A percentile compares a stretch with the other conserved stretches of the same genome.
phyloP scores from a whole-genome alignment of 306 rosid species.

The Canavalia ensiformis region DNA sequence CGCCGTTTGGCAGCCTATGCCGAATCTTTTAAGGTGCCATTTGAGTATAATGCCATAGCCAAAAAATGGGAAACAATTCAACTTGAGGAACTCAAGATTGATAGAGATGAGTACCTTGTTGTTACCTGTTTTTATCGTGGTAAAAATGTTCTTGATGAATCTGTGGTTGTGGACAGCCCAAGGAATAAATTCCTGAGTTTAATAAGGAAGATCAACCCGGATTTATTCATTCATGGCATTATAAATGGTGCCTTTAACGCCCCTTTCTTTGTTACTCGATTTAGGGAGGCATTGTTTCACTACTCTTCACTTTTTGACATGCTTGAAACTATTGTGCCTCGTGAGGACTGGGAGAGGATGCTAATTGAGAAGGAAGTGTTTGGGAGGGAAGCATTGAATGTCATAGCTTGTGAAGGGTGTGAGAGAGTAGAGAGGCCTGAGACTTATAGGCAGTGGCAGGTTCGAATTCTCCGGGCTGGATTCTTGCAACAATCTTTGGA shows the following conservation, averaged over 20 bases:
- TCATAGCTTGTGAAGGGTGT: conserved; percentile 94
- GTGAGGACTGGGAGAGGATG: conserved; percentile 88
- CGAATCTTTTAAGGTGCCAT: conserved; percentile 72
- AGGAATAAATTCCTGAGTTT: conserved; percentile 72
- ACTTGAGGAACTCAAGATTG: conserved; percentile 88
- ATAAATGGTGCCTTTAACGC: conserved; percentile 91
- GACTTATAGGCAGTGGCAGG: conserved; percentile 95
- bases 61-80: conserved; percentile 87
- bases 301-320: conserved; percentile 90
- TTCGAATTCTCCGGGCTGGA: conserved; percentile 84
- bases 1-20: conserved; percentile 85
- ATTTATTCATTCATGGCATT: conserved; percentile 80
- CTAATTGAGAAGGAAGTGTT: conserved; percentile 85
- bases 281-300: conserved; percentile 92
- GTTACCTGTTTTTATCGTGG: conserved; percentile 82
- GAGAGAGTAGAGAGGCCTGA: conserved; percentile 98
- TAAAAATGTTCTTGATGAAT: conserved; percentile 88
- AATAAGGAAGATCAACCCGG: conserved; percentile 77
- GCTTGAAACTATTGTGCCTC: conserved; percentile 92
- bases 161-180: conserved; percentile 77
- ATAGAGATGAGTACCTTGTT: conserved; percentile 71
- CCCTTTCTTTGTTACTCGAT: conserved; percentile 93
- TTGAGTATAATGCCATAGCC: conserved; percentile 86
- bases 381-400: conserved; percentile 93
- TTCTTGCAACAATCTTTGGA: conserved; percentile 65